phyloP scores from a whole-genome alignment of 176 grass and related monocot species.

The Luzula sylvatica region DNA sequence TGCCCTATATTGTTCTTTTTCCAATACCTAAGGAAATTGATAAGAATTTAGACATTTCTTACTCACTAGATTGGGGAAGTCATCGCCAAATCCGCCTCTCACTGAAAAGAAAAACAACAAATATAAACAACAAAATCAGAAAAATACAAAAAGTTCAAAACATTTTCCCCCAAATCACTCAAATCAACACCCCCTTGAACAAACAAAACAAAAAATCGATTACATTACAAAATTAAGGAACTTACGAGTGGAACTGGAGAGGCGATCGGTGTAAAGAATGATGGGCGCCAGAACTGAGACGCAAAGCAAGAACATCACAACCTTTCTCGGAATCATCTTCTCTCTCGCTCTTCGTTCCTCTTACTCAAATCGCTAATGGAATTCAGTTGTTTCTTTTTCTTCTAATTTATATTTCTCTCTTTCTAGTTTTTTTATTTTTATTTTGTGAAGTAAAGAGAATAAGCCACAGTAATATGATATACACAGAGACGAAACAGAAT shows the following conservation, averaged over 20 bases:
- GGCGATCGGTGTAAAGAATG: constrained; percentile 42
- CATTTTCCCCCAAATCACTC: not conserved
- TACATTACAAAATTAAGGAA: not conserved
- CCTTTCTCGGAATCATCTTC: constrained; percentile 28
- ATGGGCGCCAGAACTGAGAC: constrained; percentile 34
- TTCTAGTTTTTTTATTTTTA: no score
- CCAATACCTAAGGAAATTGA: not conserved
- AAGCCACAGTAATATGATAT: no score
- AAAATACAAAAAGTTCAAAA: not conserved
- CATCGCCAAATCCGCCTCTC: constrained; percentile 22
- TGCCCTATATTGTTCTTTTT: not conserved
- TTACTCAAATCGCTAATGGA: constrained; percentile 3
- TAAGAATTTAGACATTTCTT: constrained; percentile 15
- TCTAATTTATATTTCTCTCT: no score
- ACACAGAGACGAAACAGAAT: no score
- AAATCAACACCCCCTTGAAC: not conserved
- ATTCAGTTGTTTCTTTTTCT: not conserved
- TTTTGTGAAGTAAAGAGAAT: no score
- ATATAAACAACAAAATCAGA: not conserved
- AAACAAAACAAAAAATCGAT: no score
- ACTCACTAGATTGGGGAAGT: constrained; percentile 25
- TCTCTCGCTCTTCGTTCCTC: not conserved
- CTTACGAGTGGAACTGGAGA: constrained; percentile 33
- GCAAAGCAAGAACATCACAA: constrained; percentile 30
- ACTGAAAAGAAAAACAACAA: constrained; percentile 11